phyloP scores from a whole-genome alignment of 2,329 filamentous ascomycete genomes.

The Sporothrix phasma region DNA sequence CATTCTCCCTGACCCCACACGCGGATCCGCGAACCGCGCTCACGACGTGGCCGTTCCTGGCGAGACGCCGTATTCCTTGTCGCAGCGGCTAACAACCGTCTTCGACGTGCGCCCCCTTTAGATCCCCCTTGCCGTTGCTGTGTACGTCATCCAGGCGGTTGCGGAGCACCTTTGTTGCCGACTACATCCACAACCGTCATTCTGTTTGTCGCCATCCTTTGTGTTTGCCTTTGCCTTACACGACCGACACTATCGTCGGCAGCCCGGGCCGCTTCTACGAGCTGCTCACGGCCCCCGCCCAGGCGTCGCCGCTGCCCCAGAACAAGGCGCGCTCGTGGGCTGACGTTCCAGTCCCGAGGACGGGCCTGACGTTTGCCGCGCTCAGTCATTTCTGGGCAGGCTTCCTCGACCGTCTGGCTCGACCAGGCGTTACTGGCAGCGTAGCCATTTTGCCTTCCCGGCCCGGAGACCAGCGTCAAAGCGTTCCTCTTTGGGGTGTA shows the following conservation, averaged over 20 bases:
- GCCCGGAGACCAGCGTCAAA: constrained; percentile 31
- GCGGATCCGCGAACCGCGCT: background rate
- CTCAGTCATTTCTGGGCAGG: constrained; percentile 30
- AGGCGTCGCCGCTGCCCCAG: constrained; percentile 25
- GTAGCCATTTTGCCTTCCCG: constrained; percentile 33
- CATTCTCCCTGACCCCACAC: background rate
- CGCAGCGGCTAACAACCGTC: background rate
- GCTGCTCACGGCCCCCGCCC: constrained; percentile 26
- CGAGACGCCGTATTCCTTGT: too few relatives aligned
- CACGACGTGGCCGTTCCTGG: too few relatives aligned
- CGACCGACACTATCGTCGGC: constrained; percentile 24
- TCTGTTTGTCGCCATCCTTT: constrained; percentile 30
- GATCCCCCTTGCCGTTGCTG: constrained; percentile 30
- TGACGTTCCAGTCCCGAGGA: constrained; percentile 29
- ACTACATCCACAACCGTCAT: constrained; percentile 34
- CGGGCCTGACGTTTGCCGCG: constrained; percentile 30
- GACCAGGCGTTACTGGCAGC: constrained; percentile 37
- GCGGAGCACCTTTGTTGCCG: constrained; percentile 32
- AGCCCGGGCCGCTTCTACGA: constrained; percentile 29
- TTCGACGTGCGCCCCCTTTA: background rate
- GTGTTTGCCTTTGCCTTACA: constrained; percentile 29
- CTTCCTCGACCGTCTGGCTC: constrained; percentile 30
- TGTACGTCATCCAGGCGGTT: constrained; percentile 33
- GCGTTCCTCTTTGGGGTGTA: constrained; percentile 33
- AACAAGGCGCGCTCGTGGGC: constrained; percentile 29